phyloP scores from a whole-genome alignment of 805 yeast genomes.

The Spathaspora sp. region DNA sequence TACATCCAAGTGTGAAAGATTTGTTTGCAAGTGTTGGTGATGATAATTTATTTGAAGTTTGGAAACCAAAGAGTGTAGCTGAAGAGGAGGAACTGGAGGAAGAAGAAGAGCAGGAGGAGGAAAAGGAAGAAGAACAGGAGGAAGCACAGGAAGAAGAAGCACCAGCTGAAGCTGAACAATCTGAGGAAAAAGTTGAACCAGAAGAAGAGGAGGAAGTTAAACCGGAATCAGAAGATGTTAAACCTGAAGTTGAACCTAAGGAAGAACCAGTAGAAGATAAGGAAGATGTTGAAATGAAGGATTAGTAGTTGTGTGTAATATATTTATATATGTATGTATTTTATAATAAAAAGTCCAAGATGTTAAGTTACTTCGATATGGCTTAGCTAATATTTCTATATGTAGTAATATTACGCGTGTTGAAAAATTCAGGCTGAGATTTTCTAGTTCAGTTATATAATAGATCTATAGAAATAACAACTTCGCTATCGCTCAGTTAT shows the following conservation, averaged over 20 bases:
- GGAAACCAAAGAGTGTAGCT: constrained; percentile 60
- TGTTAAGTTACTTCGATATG: too few relatives aligned
- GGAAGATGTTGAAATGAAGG: constrained; percentile 7
- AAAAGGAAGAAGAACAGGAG: not conserved
- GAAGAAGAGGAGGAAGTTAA: not conserved
- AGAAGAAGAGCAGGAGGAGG: not conserved
- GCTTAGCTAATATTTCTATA: too few relatives aligned
- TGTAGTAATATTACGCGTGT: not conserved
- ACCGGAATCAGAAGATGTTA: not conserved
- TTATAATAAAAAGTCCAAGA: too few relatives aligned
- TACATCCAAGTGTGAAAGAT: constrained; percentile 60
- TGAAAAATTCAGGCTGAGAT: constrained; percentile 7
- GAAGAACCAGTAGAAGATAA: not conserved
- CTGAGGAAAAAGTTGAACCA: constrained; percentile 1
- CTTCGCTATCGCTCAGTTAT: not conserved
- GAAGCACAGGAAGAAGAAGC: not conserved
- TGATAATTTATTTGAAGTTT: constrained; percentile 71
- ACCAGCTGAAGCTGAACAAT: not conserved
- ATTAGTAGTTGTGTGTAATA: not conserved
- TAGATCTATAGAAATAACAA: too few relatives aligned
- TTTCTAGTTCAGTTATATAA: too few relatives aligned
- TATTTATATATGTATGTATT: not conserved
- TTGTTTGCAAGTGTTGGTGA: constrained; percentile 68
- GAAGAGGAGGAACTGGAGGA: constrained; percentile 17
- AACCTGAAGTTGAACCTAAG: not conserved